phyloP scores from a whole-genome alignment of 495 filamentous ascomycete species.

The Hypoxylon trugodes region DNA sequence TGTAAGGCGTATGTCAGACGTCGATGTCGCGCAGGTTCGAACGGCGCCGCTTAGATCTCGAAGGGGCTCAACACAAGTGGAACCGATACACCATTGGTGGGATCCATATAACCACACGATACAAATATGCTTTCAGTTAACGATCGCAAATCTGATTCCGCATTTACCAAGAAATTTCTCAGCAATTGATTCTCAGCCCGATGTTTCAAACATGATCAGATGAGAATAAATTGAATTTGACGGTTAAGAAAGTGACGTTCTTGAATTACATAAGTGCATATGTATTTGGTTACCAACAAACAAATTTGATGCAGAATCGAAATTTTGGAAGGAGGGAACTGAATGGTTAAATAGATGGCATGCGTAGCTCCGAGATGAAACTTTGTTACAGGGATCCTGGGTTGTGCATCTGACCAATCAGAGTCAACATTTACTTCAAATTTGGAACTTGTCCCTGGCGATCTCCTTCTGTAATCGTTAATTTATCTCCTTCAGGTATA shows the following conservation, averaged over 20 bases:
- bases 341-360: conserved; percentile 32
- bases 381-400: conserved; percentile 14
- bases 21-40: too few species aligned
- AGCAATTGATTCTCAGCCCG: too few species aligned
- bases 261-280: conserved; percentile 23
- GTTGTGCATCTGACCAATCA: conserved; percentile 17
- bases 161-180: too few species aligned
- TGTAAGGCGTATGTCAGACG: too few species aligned
- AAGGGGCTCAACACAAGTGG: too few species aligned
- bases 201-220: too few species aligned
- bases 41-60: too few species aligned
- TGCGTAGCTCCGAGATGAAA: conserved; percentile 37
- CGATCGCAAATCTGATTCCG: too few species aligned
- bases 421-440: neutral
- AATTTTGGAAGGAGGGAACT: conserved; percentile 10
- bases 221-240: too few species aligned
- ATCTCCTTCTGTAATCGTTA: conserved; percentile 30
- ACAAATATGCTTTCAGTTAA: too few species aligned
- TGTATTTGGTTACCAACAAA: neutral
- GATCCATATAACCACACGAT: too few species aligned
- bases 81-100: too few species aligned
- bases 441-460: conserved; percentile 33
- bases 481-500: conserved; percentile 7
- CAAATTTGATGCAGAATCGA: neutral
- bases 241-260: conserved; percentile 4